Evolutionary conservation across 306 rosid species (phyloP), one percentile per base, ranked within the genome.

Genomic region (Vicia faba): DNA sequence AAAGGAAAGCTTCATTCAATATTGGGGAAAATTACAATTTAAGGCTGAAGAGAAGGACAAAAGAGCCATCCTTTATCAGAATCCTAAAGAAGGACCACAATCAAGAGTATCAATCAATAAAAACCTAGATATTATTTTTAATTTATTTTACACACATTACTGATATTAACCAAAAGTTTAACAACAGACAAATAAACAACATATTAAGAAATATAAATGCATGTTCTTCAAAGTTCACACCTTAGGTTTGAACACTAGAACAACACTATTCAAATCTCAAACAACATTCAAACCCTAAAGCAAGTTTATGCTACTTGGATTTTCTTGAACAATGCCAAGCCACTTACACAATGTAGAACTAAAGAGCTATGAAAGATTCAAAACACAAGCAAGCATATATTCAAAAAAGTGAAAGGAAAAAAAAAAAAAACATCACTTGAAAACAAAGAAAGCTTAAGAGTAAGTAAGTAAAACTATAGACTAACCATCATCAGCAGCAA

Each of bases 401-500:
- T 35, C 4, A 33, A 23, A 56, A 56, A 36, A 74, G 41, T 54
- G 31, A 11, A 61, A 6, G 36, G 6, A 66, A 39, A 16, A 40
- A 74, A 66, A 46, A 70, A 61, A 5, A 46, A 40, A 54, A 65
- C 54, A 77, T 70, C 68, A 60, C 58, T 38, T 2, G 28, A n/a
- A 25, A 41, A 11, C 18, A 70, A 36, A 54, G 54, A 59, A 61
- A 64, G 66, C 10, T 59, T 10, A 62, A 6, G 10, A 61, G 20
- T 2, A 64, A 36, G 26, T 20, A 60, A 48, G 3, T 29, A 57
- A 28, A 8, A 33, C 5, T 31, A 58, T 45, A 1, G 9, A 70
- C 86, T 75, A 39, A 85, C 97, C 97, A 64, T 86, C 89, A 66
- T 85, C 91, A 78, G 91, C 89, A 8, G 81, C 12, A 71, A 82